Conservation (phyloP, 2,329 filamentous ascomycete genomes). For the Malbranchea cinnamomea region DNA sequence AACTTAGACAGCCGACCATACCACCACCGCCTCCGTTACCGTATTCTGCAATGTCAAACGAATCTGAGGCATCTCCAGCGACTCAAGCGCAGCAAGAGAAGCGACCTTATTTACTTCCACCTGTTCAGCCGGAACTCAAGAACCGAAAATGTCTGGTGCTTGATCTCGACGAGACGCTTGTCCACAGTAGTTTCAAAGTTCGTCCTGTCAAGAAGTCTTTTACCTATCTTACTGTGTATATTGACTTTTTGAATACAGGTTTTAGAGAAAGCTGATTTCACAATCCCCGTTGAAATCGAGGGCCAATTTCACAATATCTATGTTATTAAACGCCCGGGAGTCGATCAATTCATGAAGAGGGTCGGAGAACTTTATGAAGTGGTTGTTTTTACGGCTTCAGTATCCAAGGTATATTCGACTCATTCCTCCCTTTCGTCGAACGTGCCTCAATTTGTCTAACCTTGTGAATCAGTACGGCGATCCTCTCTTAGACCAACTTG, state of each 20-base stretch:
- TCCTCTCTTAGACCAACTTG: slow-evolving; percentile 84
- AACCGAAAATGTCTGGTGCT: slow-evolving; percentile 89
- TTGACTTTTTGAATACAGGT: slow-evolving; percentile 44
- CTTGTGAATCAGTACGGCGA: slow-evolving; percentile 61
- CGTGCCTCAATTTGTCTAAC: slow-evolving; percentile 2
- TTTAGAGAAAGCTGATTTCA: slow-evolving; percentile 94
- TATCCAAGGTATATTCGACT: slow-evolving; percentile 62
- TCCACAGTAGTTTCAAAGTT: slow-evolving; percentile 98
- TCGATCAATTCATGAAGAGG: slow-evolving; percentile 97
- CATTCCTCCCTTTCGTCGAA: neutral
- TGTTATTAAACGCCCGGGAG: slow-evolving; percentile 96
- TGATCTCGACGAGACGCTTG: slow-evolving; percentile 89
- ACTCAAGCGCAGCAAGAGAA: slow-evolving; percentile 29
- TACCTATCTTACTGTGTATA: slow-evolving; percentile 8
- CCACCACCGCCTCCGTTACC: slow-evolving; percentile 44
- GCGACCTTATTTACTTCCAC: slow-evolving; percentile 64
- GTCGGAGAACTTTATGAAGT: slow-evolving; percentile 97
- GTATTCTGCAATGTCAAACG: too few species aligned
- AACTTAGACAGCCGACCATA: slow-evolving; percentile 29
- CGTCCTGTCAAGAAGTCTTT: slow-evolving; percentile 11
- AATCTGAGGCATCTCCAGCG: too few species aligned
- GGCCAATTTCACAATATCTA: slow-evolving; percentile 99
- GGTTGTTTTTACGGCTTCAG: slow-evolving; percentile 94
- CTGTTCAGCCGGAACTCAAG: slow-evolving; percentile 61
- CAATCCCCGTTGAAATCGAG: slow-evolving; percentile 96